Evolutionary conservation across 495 filamentous ascomycete genomes (phyloP).

Genomic region (Apiosordaria backusii): DNA sequence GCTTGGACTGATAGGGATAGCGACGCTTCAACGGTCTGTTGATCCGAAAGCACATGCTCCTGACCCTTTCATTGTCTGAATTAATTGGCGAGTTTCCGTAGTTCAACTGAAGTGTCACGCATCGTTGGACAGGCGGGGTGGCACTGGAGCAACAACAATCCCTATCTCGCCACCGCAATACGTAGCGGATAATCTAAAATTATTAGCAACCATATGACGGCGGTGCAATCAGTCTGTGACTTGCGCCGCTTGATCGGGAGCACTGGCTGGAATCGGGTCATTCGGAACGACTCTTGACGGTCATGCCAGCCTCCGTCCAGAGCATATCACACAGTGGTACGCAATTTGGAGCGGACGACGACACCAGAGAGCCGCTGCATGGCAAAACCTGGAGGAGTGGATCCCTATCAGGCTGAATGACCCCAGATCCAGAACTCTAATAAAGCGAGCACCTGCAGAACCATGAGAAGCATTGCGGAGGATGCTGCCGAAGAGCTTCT

Average conservation of each 20-base stretch:
- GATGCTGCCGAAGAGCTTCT: constrained; percentile 15
- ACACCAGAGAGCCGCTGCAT: neutral
- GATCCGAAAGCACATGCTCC: neutral
- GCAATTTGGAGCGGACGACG: constrained; percentile 14
- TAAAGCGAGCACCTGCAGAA: neutral
- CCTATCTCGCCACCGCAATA: neutral
- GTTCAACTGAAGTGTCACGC: neutral
- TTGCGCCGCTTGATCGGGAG: neutral
- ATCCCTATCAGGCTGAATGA: constrained; percentile 27
- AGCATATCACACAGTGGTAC: neutral
- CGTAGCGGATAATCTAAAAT: neutral
- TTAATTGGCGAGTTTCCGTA: neutral
- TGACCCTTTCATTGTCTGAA: neutral
- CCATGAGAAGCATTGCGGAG: constrained; percentile 21
- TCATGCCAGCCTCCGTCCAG: neutral
- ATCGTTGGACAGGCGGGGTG: neutral
- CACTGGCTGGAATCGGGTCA: neutral
- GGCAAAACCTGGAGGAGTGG: constrained; percentile 6
- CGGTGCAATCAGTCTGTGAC: neutral
- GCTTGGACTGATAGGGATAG: neutral
- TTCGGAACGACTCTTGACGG: neutral
- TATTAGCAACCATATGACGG: constrained; percentile 6
- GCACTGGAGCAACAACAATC: neutral
- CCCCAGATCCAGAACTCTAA: constrained; percentile 21
- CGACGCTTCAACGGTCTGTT: neutral